Conservation (phyloP, 1,284 basidiomycete genomes). For the Cutaneotrichosporon cavernicola region DNA sequence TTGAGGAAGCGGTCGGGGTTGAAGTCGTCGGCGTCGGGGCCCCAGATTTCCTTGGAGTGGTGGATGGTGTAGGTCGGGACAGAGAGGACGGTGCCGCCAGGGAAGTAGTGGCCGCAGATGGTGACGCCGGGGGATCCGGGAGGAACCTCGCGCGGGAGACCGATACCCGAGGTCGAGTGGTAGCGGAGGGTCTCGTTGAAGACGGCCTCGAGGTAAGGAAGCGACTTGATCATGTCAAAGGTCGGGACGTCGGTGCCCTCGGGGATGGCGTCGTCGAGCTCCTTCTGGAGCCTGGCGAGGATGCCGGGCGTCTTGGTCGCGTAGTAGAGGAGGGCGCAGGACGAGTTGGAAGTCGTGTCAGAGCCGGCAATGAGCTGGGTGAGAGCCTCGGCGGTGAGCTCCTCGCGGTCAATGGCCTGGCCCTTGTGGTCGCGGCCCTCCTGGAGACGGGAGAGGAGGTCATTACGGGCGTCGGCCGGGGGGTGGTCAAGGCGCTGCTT, state of each 20-base stretch:
- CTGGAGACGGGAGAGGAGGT: slow-evolving; percentile 77
- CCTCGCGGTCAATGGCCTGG: slow-evolving; percentile 54
- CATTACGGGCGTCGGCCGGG: slow-evolving; percentile 61
- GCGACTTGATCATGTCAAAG: slow-evolving; percentile 62
- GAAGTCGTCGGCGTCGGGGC: slow-evolving; percentile 56
- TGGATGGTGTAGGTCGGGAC: slow-evolving; percentile 53
- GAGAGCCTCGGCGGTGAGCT: slow-evolving; percentile 81
- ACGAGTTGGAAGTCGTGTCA: slow-evolving; percentile 67
- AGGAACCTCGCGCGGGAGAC: slow-evolving; percentile 74
- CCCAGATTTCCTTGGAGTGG: slow-evolving; percentile 60
- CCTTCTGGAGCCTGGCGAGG: slow-evolving; percentile 70
- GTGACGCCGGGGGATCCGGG: slow-evolving; percentile 24
- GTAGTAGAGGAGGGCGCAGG: slow-evolving; percentile 80
- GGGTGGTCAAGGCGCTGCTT: slow-evolving; percentile 64
- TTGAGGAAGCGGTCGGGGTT: slow-evolving; percentile 31
- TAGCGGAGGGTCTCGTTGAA: slow-evolving; percentile 78
- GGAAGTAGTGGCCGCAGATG: slow-evolving; percentile 27
- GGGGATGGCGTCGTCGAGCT: slow-evolving; percentile 73
- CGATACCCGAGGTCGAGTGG: slow-evolving; percentile 71
- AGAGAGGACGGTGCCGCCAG: slow-evolving; percentile 23
- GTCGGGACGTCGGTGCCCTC: slow-evolving; percentile 61
- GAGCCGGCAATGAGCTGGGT: slow-evolving; percentile 78
- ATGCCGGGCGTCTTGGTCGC: slow-evolving; percentile 66
- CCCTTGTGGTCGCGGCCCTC: slow-evolving; percentile 74
- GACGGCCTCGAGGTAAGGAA: slow-evolving; percentile 74